A percentile compares a stretch with the other conserved stretches of the same genome.
Conservation (phyloP, 2,329 filamentous ascomycete species). For the Epichloe festucae region DNA sequence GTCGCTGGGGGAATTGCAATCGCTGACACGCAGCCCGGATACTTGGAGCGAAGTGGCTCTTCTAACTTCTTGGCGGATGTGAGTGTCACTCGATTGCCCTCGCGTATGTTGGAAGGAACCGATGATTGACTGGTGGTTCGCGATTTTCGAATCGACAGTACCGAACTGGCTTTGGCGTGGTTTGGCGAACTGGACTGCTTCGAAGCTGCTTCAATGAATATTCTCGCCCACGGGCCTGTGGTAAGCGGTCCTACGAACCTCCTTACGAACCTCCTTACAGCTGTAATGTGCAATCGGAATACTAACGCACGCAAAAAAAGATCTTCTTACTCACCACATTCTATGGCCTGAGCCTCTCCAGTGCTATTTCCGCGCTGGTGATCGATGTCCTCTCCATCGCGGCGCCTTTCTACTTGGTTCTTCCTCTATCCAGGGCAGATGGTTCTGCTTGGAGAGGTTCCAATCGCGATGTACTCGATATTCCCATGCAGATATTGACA, state of each 20-base stretch:
- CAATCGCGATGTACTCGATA: conserved; percentile 55
- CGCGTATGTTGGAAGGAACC: not conserved
- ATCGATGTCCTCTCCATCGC: conserved; percentile 59
- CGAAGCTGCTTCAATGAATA: conserved; percentile 50
- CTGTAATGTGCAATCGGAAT: not conserved
- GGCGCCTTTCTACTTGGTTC: conserved; percentile 63
- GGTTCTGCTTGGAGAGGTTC: conserved; percentile 37
- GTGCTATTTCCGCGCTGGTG: conserved; percentile 45
- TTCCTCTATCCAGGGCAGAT: conserved; percentile 53
- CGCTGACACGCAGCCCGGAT: conserved; percentile 50
- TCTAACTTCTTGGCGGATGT: conserved; percentile 42
- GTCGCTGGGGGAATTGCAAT: conserved; percentile 51
- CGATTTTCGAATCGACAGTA: conserved; percentile 25
- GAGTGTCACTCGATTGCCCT: conserved; percentile 18
- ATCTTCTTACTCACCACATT: conserved; percentile 66
- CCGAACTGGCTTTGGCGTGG: conserved; percentile 64
- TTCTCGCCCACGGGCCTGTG: conserved; percentile 63
- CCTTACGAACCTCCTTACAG: not conserved
- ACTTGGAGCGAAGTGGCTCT: conserved; percentile 47
- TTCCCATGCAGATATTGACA: conserved; percentile 49
- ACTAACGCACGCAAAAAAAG: conserved; percentile 19
- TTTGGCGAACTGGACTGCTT: conserved; percentile 59
- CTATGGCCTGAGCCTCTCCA: conserved; percentile 54
- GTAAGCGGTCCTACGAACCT: conserved; percentile 19
- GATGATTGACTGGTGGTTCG: conserved; percentile 1